These are phyloP conservation scores for Pseudozyma hubeiensis DNA, from an alignment of 1,284 basidiomycete genomes.

Conservation along the genomic window DNA sequence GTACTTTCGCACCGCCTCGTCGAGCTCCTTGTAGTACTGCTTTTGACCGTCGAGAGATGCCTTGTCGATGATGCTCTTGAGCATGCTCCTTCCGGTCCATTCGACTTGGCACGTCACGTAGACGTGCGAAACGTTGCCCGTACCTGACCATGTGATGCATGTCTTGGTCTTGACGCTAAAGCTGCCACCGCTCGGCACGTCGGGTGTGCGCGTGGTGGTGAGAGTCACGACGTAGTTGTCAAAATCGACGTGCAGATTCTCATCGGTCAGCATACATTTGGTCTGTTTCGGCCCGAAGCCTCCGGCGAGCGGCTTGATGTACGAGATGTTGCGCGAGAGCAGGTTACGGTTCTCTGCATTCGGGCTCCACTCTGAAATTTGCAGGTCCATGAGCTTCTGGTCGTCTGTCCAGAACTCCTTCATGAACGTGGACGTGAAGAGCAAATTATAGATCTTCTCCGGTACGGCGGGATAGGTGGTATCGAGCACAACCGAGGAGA, in stretches of 20 bases:
- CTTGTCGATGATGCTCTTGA: slow-evolving; percentile 94
- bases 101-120: slow-evolving; percentile 91
- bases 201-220: slow-evolving; percentile 91
- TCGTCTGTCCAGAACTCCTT: slow-evolving; percentile 89
- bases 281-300: slow-evolving; percentile 93
- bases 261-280: slow-evolving; percentile 91
- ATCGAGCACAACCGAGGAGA: slow-evolving; percentile 80
- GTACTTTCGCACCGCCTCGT: slow-evolving; percentile 80
- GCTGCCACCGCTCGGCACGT: slow-evolving; percentile 90
- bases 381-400: slow-evolving; percentile 79
- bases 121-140: slow-evolving; percentile 78
- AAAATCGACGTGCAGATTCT: slow-evolving; percentile 82
- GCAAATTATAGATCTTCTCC: slow-evolving; percentile 93
- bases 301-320: slow-evolving; percentile 91
- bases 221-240: slow-evolving; percentile 85
- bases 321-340: slow-evolving; percentile 86
- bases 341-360: slow-evolving; percentile 75
- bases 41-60: slow-evolving; percentile 95
- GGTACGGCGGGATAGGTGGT: slow-evolving; percentile 86
- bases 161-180: slow-evolving; percentile 94
- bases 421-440: slow-evolving; percentile 95
- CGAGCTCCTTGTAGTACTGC: slow-evolving; percentile 84
- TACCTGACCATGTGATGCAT: slow-evolving; percentile 91
- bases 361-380: slow-evolving; percentile 62
- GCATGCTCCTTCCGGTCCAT: slow-evolving; percentile 95